phyloP scores from a whole-genome alignment of 345 rosid genomes.

The Dipteronia sinensis region DNA sequence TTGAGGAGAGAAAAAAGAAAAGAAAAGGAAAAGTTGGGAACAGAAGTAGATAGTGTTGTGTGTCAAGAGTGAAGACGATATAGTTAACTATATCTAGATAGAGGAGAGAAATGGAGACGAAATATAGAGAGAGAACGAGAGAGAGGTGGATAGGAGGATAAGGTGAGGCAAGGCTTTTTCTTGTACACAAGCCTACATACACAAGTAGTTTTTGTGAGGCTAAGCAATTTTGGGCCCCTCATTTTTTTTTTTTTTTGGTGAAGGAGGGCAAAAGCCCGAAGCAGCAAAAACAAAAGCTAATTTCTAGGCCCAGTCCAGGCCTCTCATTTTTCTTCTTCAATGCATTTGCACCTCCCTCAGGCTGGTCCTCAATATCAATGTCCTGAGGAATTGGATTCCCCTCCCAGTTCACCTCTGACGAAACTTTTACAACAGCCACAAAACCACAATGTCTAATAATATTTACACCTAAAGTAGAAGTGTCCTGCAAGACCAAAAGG shows the following conservation, averaged over 20 bases:
- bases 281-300: too few species aligned
- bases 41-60: constrained; percentile 12
- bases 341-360: constrained; percentile 92
- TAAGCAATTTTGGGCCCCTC: constrained; percentile 64
- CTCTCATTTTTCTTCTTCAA: too few species aligned
- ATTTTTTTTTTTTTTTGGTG: constrained; percentile 38
- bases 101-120: not conserved
- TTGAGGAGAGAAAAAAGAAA: not conserved
- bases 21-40: not conserved
- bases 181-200: constrained; percentile 29
- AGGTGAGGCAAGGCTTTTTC: constrained; percentile 49
- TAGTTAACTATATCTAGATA: not conserved
- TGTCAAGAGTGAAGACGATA: constrained; percentile 31
- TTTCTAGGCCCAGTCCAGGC: too few species aligned
- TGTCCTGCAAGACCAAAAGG: constrained; percentile 59
- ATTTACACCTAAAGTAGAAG: constrained; percentile 83
- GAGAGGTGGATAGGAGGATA: constrained; percentile 73
- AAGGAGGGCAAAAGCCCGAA: too few species aligned
- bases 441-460: constrained; percentile 88
- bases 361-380: constrained; percentile 79
- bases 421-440: constrained; percentile 76
- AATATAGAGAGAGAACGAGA: not conserved
- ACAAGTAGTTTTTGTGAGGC: constrained; percentile 36
- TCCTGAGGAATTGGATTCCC: constrained; percentile 53
- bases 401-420: constrained; percentile 54